These are phyloP conservation scores for Ilyonectria sp. DNA, from an alignment of 2,329 filamentous ascomycete species.

Conservation along the genomic window DNA sequence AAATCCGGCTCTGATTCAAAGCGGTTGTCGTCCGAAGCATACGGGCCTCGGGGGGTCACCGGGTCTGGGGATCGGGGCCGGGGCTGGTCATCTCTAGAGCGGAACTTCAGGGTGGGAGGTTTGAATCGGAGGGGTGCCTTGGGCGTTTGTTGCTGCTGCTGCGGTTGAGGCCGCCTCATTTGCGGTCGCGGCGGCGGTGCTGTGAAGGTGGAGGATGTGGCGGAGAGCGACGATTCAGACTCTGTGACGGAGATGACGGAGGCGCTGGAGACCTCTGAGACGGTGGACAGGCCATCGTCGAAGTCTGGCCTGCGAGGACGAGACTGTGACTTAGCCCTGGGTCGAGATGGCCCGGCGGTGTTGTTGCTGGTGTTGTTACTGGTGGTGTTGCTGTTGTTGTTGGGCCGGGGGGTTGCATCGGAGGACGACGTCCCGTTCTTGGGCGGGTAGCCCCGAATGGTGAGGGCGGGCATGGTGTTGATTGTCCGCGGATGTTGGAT, in stretches of 20 bases:
- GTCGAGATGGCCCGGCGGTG: constrained; percentile 31
- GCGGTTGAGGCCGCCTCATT: constrained; percentile 7
- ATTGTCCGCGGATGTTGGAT: neutral
- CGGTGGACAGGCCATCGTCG: constrained; percentile 42
- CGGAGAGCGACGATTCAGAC: constrained; percentile 5
- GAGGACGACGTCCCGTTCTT: constrained; percentile 36
- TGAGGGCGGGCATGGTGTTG: constrained; percentile 43
- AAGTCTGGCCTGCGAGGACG: constrained; percentile 35
- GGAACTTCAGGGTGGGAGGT: constrained; percentile 46
- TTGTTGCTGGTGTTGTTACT: neutral
- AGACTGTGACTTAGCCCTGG: constrained; percentile 42
- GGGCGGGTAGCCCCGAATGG: constrained; percentile 45
- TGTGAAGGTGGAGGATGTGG: constrained; percentile 16
- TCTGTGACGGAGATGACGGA: constrained; percentile 26
- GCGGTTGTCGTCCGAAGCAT: constrained; percentile 44
- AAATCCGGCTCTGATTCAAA: constrained; percentile 46
- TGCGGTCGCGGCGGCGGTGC: constrained; percentile 27
- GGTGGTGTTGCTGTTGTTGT: neutral
- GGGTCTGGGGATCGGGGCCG: constrained; percentile 39
- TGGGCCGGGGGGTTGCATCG: constrained; percentile 38
- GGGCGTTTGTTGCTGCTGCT: neutral
- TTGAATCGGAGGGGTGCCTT: constrained; percentile 38
- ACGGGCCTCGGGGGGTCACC: constrained; percentile 35
- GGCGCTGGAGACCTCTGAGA: constrained; percentile 43
- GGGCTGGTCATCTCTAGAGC: constrained; percentile 36